Evolutionary conservation across 129 eudicot genomes (phyloP).

Genomic region (Centrapalus pauciflorus): DNA sequence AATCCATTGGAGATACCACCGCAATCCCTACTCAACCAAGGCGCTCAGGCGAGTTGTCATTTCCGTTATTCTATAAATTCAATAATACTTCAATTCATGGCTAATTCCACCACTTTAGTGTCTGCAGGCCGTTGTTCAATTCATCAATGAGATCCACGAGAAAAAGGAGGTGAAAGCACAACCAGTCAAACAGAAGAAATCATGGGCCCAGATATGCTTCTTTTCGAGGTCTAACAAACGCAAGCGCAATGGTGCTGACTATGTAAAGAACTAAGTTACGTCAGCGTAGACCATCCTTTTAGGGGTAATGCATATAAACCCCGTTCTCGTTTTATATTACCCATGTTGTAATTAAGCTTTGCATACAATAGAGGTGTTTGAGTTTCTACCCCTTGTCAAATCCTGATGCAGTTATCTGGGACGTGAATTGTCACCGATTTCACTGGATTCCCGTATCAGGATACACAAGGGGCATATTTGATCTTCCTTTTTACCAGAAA

Average conservation of each 20-base stretch:
- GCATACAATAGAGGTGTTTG: neutral
- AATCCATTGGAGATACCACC: slow-evolving; percentile 89
- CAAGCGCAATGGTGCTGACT: slow-evolving; percentile 52
- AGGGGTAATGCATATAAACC: neutral
- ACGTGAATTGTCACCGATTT: too few relatives aligned
- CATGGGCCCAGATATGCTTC: slow-evolving; percentile 62
- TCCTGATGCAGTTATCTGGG: too few relatives aligned
- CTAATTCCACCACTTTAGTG: neutral
- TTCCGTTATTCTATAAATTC: neutral
- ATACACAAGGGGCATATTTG: too few relatives aligned
- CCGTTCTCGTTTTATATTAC: slow-evolving; percentile 5
- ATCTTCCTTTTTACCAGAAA: too few relatives aligned
- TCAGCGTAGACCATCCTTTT: slow-evolving; percentile 1
- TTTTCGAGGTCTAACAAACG: slow-evolving; percentile 68
- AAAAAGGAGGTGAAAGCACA: slow-evolving; percentile 56
- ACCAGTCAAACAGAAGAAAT: slow-evolving; percentile 73
- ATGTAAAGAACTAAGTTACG: slow-evolving; percentile 36
- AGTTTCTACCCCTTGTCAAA: neutral
- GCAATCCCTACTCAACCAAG: slow-evolving; percentile 42
- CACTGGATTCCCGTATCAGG: too few relatives aligned
- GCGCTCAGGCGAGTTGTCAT: slow-evolving; percentile 48
- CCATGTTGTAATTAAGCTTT: neutral
- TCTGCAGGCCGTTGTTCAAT: slow-evolving; percentile 75
- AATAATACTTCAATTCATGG: neutral
- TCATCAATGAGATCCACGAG: slow-evolving; percentile 62